A percentile compares a stretch with the other conserved stretches of the same genome.
Conservation (phyloP, 768 basidiomycete species). For the Crucibulum laeve region DNA sequence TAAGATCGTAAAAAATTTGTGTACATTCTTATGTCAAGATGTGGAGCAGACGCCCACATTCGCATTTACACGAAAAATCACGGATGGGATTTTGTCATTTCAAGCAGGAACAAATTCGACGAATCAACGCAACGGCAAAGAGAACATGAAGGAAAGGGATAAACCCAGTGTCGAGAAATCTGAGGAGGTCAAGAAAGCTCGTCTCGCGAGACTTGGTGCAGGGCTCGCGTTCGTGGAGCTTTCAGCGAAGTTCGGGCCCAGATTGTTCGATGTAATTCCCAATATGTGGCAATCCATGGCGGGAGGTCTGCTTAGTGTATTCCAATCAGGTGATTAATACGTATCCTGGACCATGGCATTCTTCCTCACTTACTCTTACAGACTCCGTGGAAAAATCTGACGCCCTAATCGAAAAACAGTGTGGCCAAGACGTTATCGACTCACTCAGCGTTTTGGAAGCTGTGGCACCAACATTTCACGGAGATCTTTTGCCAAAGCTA, state of each 20-base stretch:
- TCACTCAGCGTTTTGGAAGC: constrained; percentile 87
- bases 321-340: constrained; percentile 43
- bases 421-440: constrained; percentile 90
- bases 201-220: constrained; percentile 82
- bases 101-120: constrained; percentile 32
- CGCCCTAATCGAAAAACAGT: constrained; percentile 59
- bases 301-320: constrained; percentile 67
- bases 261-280: constrained; percentile 76
- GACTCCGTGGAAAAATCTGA: constrained; percentile 60
- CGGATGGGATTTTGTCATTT: constrained; percentile 78
- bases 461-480: constrained; percentile 70
- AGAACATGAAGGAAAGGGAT: constrained; percentile 40
- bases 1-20: constrained; percentile 96
- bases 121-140: constrained; percentile 25
- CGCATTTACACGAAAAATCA: constrained; percentile 52
- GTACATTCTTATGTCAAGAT: constrained; percentile 95
- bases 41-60: constrained; percentile 88
- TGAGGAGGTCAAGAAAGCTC: constrained; percentile 59
- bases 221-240: constrained; percentile 77
- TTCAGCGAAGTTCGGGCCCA: constrained; percentile 69
- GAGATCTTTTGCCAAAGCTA: constrained; percentile 65
- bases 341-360: constrained; percentile 1
- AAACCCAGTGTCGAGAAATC: constrained; percentile 31
- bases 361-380: constrained; percentile 15
- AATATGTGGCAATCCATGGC: constrained; percentile 95